phyloP scores from a whole-genome alignment of 257 asterid genomes.

The Lithospermum erythrorhizon region DNA sequence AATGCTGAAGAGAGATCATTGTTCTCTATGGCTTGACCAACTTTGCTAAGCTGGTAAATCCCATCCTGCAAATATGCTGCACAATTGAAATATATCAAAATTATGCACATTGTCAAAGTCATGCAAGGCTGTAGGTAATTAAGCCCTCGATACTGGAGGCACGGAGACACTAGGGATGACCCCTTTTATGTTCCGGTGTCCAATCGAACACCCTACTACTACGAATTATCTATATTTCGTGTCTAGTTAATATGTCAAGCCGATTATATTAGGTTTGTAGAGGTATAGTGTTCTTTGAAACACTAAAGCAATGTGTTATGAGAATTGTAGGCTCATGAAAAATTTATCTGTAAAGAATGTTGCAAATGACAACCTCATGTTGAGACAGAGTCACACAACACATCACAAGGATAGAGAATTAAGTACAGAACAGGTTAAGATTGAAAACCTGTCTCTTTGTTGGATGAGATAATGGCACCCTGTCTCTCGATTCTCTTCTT shows the following conservation, averaged over 20 bases:
- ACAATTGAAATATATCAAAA: conserved; percentile 3
- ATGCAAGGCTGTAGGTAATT: no score
- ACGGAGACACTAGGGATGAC: no score
- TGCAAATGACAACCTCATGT: no score
- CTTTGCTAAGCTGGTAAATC: conserved; percentile 68
- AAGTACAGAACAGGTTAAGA: not conserved
- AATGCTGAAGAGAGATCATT: conserved; percentile 59
- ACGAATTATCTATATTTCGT: no score
- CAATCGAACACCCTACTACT: no score
- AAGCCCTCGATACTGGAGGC: not conserved
- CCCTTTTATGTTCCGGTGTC: no score
- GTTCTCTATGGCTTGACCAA: conserved; percentile 77
- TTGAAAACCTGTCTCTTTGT: conserved; percentile 58
- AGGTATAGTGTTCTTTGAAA: no score
- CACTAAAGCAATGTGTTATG: no score
- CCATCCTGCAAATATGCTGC: conserved; percentile 87
- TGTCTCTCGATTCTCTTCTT: conserved; percentile 83
- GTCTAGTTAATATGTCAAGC: no score
- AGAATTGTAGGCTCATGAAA: no score
- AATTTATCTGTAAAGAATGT: no score
- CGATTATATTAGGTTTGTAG: no score
- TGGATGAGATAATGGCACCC: conserved; percentile 42
- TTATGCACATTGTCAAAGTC: not conserved
- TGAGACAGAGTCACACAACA: not conserved
- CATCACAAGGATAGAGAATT: not conserved